Evolutionary conservation across 495 filamentous ascomycete species (phyloP).

Genomic region (Letharia columbiana): DNA sequence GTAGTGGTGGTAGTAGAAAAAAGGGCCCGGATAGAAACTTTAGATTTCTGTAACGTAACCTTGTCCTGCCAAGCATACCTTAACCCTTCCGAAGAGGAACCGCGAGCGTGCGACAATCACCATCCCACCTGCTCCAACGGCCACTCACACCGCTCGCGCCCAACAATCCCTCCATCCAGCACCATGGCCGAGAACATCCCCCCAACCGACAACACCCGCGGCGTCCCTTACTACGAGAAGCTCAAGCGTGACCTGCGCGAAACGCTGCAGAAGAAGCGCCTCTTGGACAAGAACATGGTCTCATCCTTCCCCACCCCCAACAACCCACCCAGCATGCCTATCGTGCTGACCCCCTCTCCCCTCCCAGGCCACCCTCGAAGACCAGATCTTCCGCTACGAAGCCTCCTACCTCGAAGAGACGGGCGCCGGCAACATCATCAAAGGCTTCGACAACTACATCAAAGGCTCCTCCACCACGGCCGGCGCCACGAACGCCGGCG

Average conservation of each 20-base stretch:
- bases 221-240: constrained; percentile 65
- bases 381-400: constrained; percentile 76
- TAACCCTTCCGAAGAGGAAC: no score
- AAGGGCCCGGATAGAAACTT: no score
- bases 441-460: constrained; percentile 94
- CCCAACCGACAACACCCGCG: constrained; percentile 36
- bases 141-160: no score
- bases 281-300: constrained; percentile 61
- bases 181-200: constrained; percentile 49
- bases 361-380: constrained; percentile 58
- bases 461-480: constrained; percentile 59
- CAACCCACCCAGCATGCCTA: not conserved
- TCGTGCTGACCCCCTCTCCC: constrained; percentile 12
- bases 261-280: constrained; percentile 55
- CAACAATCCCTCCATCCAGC: no score
- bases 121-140: no score
- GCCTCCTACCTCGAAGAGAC: constrained; percentile 86
- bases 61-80: no score
- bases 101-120: no score
- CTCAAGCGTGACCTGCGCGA: constrained; percentile 60
- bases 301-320: constrained; percentile 28
- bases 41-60: no score
- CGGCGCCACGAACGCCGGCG: constrained; percentile 23
- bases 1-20: no score
- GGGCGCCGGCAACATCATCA: constrained; percentile 87